Evolutionary conservation across 2,329 filamentous ascomycete genomes (phyloP), one percentile per base, ranked within the genome.

Genomic region (Hypoxylon sp.): DNA sequence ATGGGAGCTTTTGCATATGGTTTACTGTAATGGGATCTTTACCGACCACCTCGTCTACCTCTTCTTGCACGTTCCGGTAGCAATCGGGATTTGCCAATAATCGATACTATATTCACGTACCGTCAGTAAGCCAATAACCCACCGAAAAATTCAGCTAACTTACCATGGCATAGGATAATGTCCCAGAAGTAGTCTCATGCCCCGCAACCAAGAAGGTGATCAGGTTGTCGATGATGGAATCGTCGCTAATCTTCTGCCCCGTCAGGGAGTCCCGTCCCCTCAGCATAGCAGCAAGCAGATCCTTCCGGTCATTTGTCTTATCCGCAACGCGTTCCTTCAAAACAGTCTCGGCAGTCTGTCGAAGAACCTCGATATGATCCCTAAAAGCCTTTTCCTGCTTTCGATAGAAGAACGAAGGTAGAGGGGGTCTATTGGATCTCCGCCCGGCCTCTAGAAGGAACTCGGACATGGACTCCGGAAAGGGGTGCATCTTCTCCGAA

Each of bases 401-500:
- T 3, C 69, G 68, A 41, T 63, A 63, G 21, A 59, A 46, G 11
- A 50, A 40, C 1, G 54, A 48, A n/a, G 55, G 51, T 12, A 64
- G 23, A 9, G 59, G 54, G 4, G 36, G 38, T 5, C 59, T 34
- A 5, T 65, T 65, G 5, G 72, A 55, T 29, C 75, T 70, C 3
- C 66, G 65, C 9, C 72, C 77, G 17, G 72, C 73, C 41, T 79
- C 75, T 16, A 66, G 60, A 5, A 85, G 69, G 23, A 80, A 71
- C 4, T 73, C 73, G 2, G 69, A 67, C 81, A 85, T 83, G 20
- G 78, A 73, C 29, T 74, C 64, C 6, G 82, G 72, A 59, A 84
- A 85, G 0, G 81, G 81, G 60, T 85, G 81, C 66, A 80, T 72
- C 2, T 79, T 71, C 2, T 80, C 71, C 11, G 81, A 76, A 57